Evolutionary conservation across 805 yeast species (phyloP), one percentile per base, ranked within the genome.

Genomic region (Dipodascopsis uninucleata): DNA sequence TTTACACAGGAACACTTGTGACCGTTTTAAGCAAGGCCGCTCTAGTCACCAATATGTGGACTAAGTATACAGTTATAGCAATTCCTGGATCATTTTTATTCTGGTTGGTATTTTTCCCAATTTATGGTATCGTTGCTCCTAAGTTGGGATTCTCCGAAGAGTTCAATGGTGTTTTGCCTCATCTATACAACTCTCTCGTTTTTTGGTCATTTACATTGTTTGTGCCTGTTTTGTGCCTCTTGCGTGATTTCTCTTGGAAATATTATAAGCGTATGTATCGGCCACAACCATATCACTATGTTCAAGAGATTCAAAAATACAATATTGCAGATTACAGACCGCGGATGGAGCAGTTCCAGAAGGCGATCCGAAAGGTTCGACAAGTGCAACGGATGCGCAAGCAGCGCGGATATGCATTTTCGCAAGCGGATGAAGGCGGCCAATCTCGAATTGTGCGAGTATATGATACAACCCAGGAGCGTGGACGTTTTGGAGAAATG

Each of bases 381-480:
- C 99, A 94, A 66, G 97, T 93, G 29, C 96, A 90, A 65, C 77
- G 99, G 65, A 90, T 93, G 85, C 85, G 94, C 63, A 93, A 93
- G 61, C 98, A 93, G 68, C 81, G 97, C 67, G 99, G 99, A 4
- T 93, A 86, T 72, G 99, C 99, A 1, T 93, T 93, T 60, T 88
- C 97, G 5, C 97, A 93, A 65, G 88, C 85, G 36, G 96, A 87
- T 53, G 96, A 85, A 62, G 95, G 95, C 28, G 95, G 95, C 28
- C 96, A 89, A 67, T 96, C 88, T 55, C 81, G 81, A 61, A 77
- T 93, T 49, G 82, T 93, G 38, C 77, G 97, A 59, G 86, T 94
- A 71, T 93, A 93, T 60, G 98, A 93, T 65, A 90, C 97, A 2
- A 90, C 97, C 0, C 82, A 83, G 65, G 73, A 78, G 58, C 76